Evolutionary conservation across 2,329 filamentous ascomycete genomes (phyloP), one percentile per base, ranked within the genome.

Genomic region (Ophiostoma sp.): DNA sequence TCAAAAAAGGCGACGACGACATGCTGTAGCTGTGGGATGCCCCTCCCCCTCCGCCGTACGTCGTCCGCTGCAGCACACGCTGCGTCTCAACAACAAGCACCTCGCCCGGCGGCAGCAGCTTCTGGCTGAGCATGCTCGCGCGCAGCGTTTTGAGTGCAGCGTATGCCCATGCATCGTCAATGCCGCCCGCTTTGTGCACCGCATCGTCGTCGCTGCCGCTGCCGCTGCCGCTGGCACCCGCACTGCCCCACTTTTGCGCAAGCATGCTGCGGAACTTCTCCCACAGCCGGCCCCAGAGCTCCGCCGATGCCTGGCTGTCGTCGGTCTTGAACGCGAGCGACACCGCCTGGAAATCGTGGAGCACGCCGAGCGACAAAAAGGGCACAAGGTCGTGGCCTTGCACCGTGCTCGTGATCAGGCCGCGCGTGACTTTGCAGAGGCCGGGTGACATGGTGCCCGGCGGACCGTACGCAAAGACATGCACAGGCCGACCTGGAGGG

Each of bases 391-490:
- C 91, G 76, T 88, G 85, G 23, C 89, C 89, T 75, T 93, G 89
- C 13, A 93, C 85, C 4, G 91, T 83, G 10, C 87, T 92, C 2
- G 91, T 94, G 72, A 94, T 89, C 8, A 94, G 83, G 1, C 90
- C 90, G 17, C 89, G 84, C 0, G 91, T 93, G 13, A 89, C 88
- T 71, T 86, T 85, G 60, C 90, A 86, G 8, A 94, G 83, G 1
- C 88, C 86, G 0, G 89, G 83, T 0, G 89, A 91, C 84, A 93
- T 87, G 17, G 89, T 90, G 0, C 89, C 86, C 0, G 90, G 90
- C 1, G 90, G 88, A 0, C 91, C 91, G 76, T 93, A 94, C 7
- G 91, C 89, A 76, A 92, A 94, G 15, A 93, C 91, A 74, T 94
- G 91, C 27, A 93, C 90, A 3, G 89, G 88, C 0, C 91, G 85